phyloP scores from a whole-genome alignment of 2,329 filamentous ascomycete species.

The Aspergillus awamori region DNA sequence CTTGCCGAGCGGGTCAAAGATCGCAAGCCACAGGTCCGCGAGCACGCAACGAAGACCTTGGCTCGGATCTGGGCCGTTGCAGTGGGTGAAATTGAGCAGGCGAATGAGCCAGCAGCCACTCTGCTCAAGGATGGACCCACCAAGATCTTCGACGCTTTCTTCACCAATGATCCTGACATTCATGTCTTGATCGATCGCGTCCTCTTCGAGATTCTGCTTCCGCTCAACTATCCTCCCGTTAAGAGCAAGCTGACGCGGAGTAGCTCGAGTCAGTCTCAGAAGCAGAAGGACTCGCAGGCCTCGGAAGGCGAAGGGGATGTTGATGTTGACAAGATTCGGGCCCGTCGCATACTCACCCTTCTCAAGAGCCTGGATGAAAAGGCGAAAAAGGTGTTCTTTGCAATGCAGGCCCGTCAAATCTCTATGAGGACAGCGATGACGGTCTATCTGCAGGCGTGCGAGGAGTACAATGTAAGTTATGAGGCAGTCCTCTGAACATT shows the following conservation, averaged over 20 bases:
- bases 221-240: slow-evolving; percentile 79
- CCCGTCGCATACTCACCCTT: slow-evolving; percentile 80
- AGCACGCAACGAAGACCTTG: slow-evolving; percentile 82
- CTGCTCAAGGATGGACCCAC: slow-evolving; percentile 82
- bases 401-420: slow-evolving; percentile 77
- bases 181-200: slow-evolving; percentile 83
- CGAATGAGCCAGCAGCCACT: slow-evolving; percentile 72
- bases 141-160: slow-evolving; percentile 82
- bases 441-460: slow-evolving; percentile 80
- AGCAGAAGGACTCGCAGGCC: slow-evolving; percentile 43
- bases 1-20: slow-evolving; percentile 89
- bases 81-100: slow-evolving; percentile 79
- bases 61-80: slow-evolving; percentile 93
- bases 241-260: slow-evolving; percentile 54
- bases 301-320: slow-evolving; percentile 41
- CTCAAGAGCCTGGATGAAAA: slow-evolving; percentile 75
- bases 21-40: slow-evolving; percentile 76
- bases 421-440: slow-evolving; percentile 73
- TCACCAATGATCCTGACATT: slow-evolving; percentile 84
- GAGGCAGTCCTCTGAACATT: not conserved
- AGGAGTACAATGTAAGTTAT: slow-evolving; percentile 70
- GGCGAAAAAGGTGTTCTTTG: slow-evolving; percentile 85
- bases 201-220: slow-evolving; percentile 84
- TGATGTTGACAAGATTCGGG: slow-evolving; percentile 67
- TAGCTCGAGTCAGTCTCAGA: slow-evolving; percentile 60